Percentiles rank a stretch among this genome's conserved stretches.
phyloP scores from a whole-genome alignment of 257 asterid genomes.

The Solanum medicagineum region DNA sequence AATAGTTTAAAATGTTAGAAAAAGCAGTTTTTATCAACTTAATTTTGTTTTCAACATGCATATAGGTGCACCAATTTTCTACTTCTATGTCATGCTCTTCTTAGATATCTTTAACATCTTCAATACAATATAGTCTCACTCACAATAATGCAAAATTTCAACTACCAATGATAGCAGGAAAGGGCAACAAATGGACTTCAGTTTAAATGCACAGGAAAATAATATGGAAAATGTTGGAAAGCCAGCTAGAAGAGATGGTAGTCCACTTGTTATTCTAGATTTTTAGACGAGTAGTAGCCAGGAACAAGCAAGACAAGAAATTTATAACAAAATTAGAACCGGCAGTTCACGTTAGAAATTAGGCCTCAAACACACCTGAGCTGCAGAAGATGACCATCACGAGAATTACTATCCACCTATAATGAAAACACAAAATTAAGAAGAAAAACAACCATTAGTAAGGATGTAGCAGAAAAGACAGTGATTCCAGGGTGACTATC shows the following conservation, averaged over 20 bases:
- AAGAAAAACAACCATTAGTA: background rate
- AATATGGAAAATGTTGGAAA: background rate
- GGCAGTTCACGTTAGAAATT: background rate
- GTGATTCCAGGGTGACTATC: conserved; percentile 1
- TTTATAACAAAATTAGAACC: background rate
- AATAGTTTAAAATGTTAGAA: background rate
- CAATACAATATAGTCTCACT: background rate
- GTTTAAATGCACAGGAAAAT: background rate
- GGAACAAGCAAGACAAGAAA: background rate
- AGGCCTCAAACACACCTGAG: conserved; percentile 54
- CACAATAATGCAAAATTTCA: background rate
- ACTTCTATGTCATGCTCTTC: background rate
- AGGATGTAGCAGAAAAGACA: conserved; percentile 1
- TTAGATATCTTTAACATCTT: background rate
- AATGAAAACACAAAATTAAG: background rate
- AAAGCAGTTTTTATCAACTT: background rate
- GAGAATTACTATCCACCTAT: conserved; percentile 66
- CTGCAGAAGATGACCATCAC: conserved; percentile 84
- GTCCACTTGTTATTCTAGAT: background rate
- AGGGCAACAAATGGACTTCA: background rate
- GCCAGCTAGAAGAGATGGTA: background rate
- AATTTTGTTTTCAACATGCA: background rate
- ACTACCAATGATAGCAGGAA: background rate
- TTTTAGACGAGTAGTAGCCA: background rate
- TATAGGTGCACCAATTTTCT: background rate